Conservation (phyloP, 352 stramenopile genomes). For the Phytopythium helicoides region DNA sequence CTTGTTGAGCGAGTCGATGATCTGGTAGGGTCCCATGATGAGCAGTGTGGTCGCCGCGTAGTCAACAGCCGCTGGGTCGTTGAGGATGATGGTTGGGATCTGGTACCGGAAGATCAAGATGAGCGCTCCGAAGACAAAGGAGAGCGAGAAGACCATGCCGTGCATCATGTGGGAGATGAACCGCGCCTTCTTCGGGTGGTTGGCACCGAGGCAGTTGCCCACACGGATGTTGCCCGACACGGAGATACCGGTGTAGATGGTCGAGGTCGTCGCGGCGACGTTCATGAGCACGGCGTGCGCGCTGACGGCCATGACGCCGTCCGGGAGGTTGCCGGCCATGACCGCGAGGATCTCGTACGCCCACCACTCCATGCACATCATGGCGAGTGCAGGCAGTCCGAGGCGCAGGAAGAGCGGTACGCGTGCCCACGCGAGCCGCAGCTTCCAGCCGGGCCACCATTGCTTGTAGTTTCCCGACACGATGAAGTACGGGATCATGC, state of each 20-base stretch:
- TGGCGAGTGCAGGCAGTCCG: constrained; percentile 42
- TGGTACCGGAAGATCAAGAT: constrained; percentile 41
- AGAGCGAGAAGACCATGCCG: constrained; percentile 35
- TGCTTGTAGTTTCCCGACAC: constrained; percentile 23
- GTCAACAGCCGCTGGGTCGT: constrained; percentile 42
- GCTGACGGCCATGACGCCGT: constrained; percentile 71
- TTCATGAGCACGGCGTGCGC: constrained; percentile 77
- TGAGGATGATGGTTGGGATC: constrained; percentile 52
- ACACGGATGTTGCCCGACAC: constrained; percentile 76
- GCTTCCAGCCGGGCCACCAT: constrained; percentile 52
- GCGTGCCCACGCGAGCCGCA: constrained; percentile 33
- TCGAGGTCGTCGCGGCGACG: constrained; percentile 59
- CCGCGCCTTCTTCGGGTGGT: constrained; percentile 58
- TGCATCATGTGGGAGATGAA: constrained; percentile 53
- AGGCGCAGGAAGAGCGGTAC: constrained; percentile 54
- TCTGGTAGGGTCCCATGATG: constrained; percentile 67
- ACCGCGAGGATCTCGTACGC: constrained; percentile 74
- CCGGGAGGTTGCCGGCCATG: constrained; percentile 59
- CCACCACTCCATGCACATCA: constrained; percentile 81
- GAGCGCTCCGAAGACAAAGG: constrained; percentile 31
- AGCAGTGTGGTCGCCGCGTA: constrained; percentile 51
- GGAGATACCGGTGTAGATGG: constrained; percentile 64
- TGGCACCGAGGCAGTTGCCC: constrained; percentile 78
- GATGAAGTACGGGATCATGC: constrained; percentile 53
- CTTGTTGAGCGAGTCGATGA: constrained; percentile 75